These are phyloP conservation scores for Neurospora discreta DNA, from an alignment of 495 filamentous ascomycete genomes.

Conservation along the genomic window DNA sequence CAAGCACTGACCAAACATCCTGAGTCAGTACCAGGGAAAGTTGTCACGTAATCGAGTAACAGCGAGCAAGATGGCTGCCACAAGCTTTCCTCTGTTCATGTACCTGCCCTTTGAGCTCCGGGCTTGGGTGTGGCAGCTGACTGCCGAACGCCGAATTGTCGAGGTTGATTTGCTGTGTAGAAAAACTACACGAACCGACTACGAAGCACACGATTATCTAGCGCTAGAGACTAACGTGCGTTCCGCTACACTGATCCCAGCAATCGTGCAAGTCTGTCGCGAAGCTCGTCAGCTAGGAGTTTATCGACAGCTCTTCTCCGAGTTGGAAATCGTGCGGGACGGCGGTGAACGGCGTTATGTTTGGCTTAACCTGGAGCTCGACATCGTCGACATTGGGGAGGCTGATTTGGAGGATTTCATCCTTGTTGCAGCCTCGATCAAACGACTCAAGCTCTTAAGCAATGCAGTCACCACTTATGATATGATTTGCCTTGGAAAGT, in stretches of 20 bases:
- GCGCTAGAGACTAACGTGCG: not conserved
- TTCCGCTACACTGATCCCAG: not conserved
- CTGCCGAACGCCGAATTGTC: not conserved
- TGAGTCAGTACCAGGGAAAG: not conserved
- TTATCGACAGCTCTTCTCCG: not conserved
- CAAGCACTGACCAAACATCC: not conserved
- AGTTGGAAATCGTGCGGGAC: not conserved
- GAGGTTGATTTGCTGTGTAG: not conserved
- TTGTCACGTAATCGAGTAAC: not conserved
- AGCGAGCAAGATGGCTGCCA: not conserved
- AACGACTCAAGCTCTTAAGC: not conserved
- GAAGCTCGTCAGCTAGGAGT: not conserved
- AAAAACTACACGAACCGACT: not conserved
- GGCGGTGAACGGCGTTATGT: not conserved
- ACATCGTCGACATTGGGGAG: not conserved
- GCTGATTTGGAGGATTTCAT: not conserved
- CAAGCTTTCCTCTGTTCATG: not conserved
- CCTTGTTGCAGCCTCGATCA: not conserved
- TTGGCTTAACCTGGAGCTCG: not conserved
- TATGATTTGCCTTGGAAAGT: not conserved
- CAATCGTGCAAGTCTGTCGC: not conserved
- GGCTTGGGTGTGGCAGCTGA: not conserved
- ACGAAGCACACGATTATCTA: not conserved
- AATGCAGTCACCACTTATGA: not conserved
- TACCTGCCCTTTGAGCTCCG: not conserved